Evolutionary conservation across 164 flowering plant genomes (phyloP), one percentile per base, ranked within the genome.

Genomic region (Macadamia tetraphylla): DNA sequence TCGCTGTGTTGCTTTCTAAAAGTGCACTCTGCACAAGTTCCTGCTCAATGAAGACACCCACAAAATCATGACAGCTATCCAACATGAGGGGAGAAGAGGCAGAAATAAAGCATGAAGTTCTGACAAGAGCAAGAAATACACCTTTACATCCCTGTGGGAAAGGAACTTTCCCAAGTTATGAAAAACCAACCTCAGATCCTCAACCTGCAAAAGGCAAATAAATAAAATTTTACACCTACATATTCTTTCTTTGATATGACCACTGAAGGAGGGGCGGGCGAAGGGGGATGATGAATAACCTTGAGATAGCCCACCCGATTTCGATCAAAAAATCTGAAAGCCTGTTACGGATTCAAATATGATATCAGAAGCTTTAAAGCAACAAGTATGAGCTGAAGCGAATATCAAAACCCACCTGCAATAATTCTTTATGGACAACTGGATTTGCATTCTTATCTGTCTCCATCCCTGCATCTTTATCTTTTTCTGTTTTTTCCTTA

Each of bases 91-190:
- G 14, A 14, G 17, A 53, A 52, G 59, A 35, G 40, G 46, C 31
- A 13, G 29, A 49, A 9, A 15, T 60, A 31, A 62, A 31, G 0
- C 58, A 3, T 8, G 32, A 31, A 58, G 40, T 60, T 56, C 11
- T 62, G 10, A 52, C n/a, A n/a, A 13, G 64, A 43, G 44, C 30
- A 59, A 51, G 64, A 40, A 18, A 17, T 73, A 58, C 63, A 91
- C 99, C 91, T 92, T 94, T 30, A 90, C 99, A 75, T 94, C 97
- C 73, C 98, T 81, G 79, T 94, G 90, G 1, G 97, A 80, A n/a
- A 87, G 84, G 77, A 81, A 88, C 71, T 83, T 88, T 51, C 97
- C 95, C 81, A 94, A 77, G 75, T 74, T 90, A 77, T 94, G 97
- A 72, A 94, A 74, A 46, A 92, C 81, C 73, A 83, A 63, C 74